These are phyloP conservation scores for Perilla frutescens DNA, from an alignment of 257 asterid species.

Conservation along the genomic window DNA sequence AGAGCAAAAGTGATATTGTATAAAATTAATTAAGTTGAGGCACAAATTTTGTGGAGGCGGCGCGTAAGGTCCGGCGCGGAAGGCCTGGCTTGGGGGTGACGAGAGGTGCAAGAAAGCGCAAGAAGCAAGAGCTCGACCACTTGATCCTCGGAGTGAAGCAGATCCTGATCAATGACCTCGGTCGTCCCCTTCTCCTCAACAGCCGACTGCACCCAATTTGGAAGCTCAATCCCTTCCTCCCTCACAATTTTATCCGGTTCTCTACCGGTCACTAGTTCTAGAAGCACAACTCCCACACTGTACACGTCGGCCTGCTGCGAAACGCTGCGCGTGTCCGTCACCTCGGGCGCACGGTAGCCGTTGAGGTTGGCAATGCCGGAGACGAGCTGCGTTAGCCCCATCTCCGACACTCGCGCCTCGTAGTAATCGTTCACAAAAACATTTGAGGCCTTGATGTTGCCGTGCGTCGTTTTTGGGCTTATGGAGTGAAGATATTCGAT, in stretches of 20 bases:
- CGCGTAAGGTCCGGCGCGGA: constrained; percentile 43
- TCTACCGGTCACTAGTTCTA: constrained; percentile 56
- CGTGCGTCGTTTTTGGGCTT: constrained; percentile 46
- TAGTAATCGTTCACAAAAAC: constrained; percentile 50
- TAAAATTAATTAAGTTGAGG: neutral
- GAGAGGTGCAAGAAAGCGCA: constrained; percentile 55
- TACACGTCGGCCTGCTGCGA: constrained; percentile 61
- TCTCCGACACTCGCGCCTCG: constrained; percentile 46
- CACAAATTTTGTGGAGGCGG: constrained; percentile 40
- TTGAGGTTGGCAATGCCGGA: constrained; percentile 33
- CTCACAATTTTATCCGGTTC: constrained; percentile 38
- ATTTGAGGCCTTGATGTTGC: constrained; percentile 72
- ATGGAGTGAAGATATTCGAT: constrained; percentile 58
- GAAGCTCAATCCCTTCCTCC: constrained; percentile 55
- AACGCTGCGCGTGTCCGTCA: constrained; percentile 35
- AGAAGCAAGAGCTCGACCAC: constrained; percentile 50
- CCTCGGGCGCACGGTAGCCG: constrained; percentile 66
- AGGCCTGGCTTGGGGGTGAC: constrained; percentile 48
- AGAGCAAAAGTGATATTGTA: too few relatives aligned
- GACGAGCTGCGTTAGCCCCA: constrained; percentile 55
- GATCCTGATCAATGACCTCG: constrained; percentile 50
- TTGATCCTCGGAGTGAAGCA: constrained; percentile 41
- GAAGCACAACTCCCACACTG: constrained; percentile 53
- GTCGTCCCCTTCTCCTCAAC: constrained; percentile 42
- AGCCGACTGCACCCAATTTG: constrained; percentile 51